Conservation (phyloP, 2,329 filamentous ascomycete species). For the Beauveria brongniartii region DNA sequence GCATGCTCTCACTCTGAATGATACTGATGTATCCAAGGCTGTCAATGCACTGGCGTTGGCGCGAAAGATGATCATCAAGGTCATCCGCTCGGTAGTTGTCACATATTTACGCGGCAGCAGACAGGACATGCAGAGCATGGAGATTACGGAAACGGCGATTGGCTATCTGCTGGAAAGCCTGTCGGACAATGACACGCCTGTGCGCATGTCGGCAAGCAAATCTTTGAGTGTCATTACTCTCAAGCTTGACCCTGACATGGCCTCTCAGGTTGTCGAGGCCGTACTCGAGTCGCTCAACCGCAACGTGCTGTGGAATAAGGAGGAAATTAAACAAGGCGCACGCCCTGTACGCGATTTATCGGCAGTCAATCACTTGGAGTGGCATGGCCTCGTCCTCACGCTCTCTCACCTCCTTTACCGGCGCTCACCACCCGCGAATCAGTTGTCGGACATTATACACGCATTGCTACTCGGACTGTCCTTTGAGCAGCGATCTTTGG, state of each 20-base stretch:
- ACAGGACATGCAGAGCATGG: slow-evolving; percentile 34
- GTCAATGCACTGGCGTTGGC: slow-evolving; percentile 69
- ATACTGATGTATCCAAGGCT: slow-evolving; percentile 38
- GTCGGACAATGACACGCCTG: slow-evolving; percentile 82
- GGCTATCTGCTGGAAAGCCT: slow-evolving; percentile 71
- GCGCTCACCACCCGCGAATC: slow-evolving; percentile 63
- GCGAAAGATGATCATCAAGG: slow-evolving; percentile 76
- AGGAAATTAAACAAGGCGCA: slow-evolving; percentile 23
- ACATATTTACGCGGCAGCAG: slow-evolving; percentile 50
- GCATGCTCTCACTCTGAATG: slow-evolving; percentile 46
- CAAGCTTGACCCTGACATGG: slow-evolving; percentile 72
- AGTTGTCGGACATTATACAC: slow-evolving; percentile 66
- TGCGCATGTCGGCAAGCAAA: slow-evolving; percentile 86
- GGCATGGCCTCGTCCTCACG: slow-evolving; percentile 88
- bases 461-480: slow-evolving; percentile 70
- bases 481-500: slow-evolving; percentile 82
- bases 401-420: slow-evolving; percentile 81
- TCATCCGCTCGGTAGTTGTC: slow-evolving; percentile 65
- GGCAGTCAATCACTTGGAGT: slow-evolving; percentile 71
- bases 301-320: slow-evolving; percentile 47
- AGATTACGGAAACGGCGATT: slow-evolving; percentile 70
- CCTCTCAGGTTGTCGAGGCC: slow-evolving; percentile 77
- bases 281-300: slow-evolving; percentile 62
- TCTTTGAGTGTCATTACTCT: slow-evolving; percentile 80
- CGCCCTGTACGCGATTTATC: slow-evolving; percentile 52